Evolutionary conservation across 2,329 filamentous ascomycete genomes (phyloP).

Genomic region (Pyricularia grisea): DNA sequence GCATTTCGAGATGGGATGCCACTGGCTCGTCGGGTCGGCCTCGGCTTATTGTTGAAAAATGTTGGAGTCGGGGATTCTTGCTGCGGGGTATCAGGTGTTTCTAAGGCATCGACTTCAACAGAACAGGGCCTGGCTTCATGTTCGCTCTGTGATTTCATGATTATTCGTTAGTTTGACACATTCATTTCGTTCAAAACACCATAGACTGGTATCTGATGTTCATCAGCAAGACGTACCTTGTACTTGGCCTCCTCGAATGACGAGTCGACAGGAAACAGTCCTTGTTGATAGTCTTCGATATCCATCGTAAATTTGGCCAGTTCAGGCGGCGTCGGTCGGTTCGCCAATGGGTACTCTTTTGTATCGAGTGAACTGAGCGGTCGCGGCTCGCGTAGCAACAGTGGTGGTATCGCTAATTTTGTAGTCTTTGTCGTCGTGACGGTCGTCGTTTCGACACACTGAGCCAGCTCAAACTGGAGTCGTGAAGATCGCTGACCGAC

Average conservation of each 20-base stretch:
- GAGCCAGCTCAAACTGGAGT: conserved; percentile 48
- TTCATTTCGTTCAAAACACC: neutral
- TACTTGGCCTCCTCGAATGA: conserved; percentile 12
- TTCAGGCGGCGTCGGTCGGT: conserved; percentile 69
- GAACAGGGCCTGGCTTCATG: neutral
- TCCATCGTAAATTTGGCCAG: conserved; percentile 71
- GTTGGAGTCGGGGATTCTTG: conserved; percentile 2
- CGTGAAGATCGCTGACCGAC: conserved; percentile 15
- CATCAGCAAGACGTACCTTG: neutral
- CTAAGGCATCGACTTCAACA: neutral
- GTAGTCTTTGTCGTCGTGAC: conserved; percentile 91
- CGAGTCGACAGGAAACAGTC: conserved; percentile 11
- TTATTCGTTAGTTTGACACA: neutral
- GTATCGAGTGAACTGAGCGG: conserved; percentile 66
- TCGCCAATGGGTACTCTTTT: conserved; percentile 83
- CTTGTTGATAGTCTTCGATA: conserved; percentile 49
- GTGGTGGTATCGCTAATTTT: conserved; percentile 73
- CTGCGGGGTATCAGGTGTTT: neutral
- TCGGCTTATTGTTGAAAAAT: neutral
- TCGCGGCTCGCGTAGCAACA: conserved; percentile 66
- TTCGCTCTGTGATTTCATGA: neutral
- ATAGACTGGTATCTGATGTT: neutral
- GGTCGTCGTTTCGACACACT: conserved; percentile 59
- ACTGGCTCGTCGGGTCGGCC: neutral
- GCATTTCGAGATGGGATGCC: neutral